Evolutionary conservation across 2,329 filamentous ascomycete genomes (phyloP).

Genomic region (Neobulgaria alba): DNA sequence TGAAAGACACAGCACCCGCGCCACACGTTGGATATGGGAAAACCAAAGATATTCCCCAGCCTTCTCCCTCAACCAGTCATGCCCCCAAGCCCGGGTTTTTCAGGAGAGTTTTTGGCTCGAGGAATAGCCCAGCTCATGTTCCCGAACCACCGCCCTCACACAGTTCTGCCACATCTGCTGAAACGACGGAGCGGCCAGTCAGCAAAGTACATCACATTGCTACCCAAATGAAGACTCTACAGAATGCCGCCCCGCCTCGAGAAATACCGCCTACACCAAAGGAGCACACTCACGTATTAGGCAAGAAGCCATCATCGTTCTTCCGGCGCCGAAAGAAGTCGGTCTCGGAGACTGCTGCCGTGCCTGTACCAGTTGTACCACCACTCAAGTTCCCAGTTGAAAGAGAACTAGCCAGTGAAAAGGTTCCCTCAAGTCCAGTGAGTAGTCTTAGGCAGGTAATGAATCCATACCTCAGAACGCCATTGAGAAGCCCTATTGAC

Average conservation of each 20-base stretch:
- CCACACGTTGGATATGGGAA: constrained; percentile 45
- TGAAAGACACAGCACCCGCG: constrained; percentile 42
- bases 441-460: constrained; percentile 81
- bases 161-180: constrained; percentile 31
- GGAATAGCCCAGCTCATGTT: constrained; percentile 34
- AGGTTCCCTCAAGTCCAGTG: constrained; percentile 46
- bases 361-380: constrained; percentile 39
- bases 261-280: constrained; percentile 24
- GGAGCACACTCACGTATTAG: constrained; percentile 38
- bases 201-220: constrained; percentile 36
- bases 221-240: constrained; percentile 38
- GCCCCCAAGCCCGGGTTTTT: constrained; percentile 76
- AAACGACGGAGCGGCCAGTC: constrained; percentile 32
- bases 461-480: constrained; percentile 62
- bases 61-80: constrained; percentile 31
- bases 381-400: constrained; percentile 26
- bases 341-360: constrained; percentile 56
- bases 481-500: constrained; percentile 18
- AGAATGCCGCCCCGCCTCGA: constrained; percentile 17
- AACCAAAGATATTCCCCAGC: constrained; percentile 30
- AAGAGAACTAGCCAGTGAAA: constrained; percentile 15
- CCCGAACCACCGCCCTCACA: constrained; percentile 27
- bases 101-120: constrained; percentile 73
- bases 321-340: constrained; percentile 93
- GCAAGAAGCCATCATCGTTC: constrained; percentile 91